Evolutionary conservation across 441 rosid genomes (phyloP), one percentile per base, ranked within the genome.

Genomic region (Syzygium syzygioides): DNA sequence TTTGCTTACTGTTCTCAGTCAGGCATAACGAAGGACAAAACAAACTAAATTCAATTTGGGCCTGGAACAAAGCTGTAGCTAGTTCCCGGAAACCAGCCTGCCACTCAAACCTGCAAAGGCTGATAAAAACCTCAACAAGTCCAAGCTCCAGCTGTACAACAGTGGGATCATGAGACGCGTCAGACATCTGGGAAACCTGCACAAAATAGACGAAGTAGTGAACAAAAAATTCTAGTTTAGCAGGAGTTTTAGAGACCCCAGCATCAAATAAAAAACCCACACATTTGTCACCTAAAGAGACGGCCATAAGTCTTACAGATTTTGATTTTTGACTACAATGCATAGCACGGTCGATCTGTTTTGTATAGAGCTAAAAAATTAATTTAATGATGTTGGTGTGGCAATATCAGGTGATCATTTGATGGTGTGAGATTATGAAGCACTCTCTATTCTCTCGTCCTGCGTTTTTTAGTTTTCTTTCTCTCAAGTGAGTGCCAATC

Each of bases 31-130:
- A 94, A 84, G 99, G 99, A 89, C 94, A 95, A 92, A 98, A 98
- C 92, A 97, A 90, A 90, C 95, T 94, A 91, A 93, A 98, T 89
- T 98, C 99, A 87, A 98, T 94, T 94, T 96, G 96, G 53, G 99
- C 98, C 94, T 98, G 99, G 89, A 97, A 93, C 90, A 98, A 91
- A 41, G 98, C 96, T 86, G 99, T 97, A 90, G 99, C 96, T 92
- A 97, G 90, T 92, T 97, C 99, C 90, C 90, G 94, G 93, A 95
- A 94, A 80, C 98, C 99, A 88, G 96, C 95, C 92, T 98, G 98
- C 98, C 98, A 96, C 92, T 97, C 98, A 89, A 98, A 94, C 91
- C 98, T 94, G 93, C 99, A 96, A 89, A 98, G 97, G 89, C 95
- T 93, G 88, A 95, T 91, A 93, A 98, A 96, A 93, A 98, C 93